Conservation (phyloP, 352 stramenopile species). For the Bremia lactucae region DNA sequence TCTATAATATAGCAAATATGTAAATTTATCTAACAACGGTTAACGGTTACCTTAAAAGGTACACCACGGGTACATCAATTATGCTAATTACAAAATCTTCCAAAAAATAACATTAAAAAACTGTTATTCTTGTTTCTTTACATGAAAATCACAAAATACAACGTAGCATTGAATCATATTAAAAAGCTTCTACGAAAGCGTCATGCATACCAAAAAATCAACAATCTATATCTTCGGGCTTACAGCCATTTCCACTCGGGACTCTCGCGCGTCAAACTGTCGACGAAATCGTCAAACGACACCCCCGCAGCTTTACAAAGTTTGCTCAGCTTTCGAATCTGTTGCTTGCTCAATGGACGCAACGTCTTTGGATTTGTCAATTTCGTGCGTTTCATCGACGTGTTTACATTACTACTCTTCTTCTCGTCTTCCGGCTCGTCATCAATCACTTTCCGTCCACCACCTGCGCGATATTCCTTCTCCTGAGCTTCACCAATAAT, state of each 20-base stretch:
- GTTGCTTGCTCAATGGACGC: slow-evolving; percentile 54
- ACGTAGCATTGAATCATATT: no score
- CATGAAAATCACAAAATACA: no score
- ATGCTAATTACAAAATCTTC: no score
- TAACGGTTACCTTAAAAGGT: no score
- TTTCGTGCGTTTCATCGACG: slow-evolving; percentile 52
- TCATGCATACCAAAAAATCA: no score
- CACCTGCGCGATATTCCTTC: slow-evolving; percentile 55
- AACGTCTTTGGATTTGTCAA: slow-evolving; percentile 64
- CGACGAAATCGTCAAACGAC: slow-evolving; percentile 56
- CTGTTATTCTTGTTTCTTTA: no score
- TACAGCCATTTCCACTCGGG: slow-evolving; percentile 72
- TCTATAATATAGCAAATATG: no score
- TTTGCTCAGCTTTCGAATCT: slow-evolving; percentile 58
- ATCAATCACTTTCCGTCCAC: slow-evolving; percentile 51
- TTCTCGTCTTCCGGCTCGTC: slow-evolving; percentile 42
- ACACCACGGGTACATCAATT: no score
- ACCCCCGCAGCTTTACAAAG: slow-evolving; percentile 43
- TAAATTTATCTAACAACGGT: no score
- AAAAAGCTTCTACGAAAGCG: no score
- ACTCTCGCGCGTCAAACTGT: slow-evolving; percentile 41
- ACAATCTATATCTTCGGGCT: no score
- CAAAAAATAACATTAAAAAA: no score
- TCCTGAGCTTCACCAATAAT: slow-evolving; percentile 63
- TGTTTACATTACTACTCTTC: slow-evolving; percentile 36